Base-by-base conservation (phyloP, 2,329 filamentous ascomycete species). In the Pseudogymnoascus sp. region DNA sequence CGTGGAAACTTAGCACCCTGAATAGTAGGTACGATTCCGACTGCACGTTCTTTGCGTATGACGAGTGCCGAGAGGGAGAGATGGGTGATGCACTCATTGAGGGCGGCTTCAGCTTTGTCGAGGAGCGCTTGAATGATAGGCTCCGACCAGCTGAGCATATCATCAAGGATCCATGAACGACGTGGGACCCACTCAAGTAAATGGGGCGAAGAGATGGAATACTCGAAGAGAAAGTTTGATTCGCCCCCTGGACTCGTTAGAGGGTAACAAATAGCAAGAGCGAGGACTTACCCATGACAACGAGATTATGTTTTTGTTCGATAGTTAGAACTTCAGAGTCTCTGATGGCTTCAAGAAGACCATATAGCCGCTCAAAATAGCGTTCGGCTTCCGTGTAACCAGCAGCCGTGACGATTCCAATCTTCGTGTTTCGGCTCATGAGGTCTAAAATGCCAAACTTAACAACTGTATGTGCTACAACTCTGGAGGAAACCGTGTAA, bases 341-440 rank as follows among this genome's bases (percentile, higher is more conserved):
- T 61, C 84, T 82, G 19, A 97, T 84, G 26, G 90, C 89, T 69
- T 96, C 87, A 1, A 99, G 83, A 0, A 99, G 83, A 0, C 95
- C 95, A 73, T 92, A 86, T 1, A 99, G 84, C 14, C 95, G 88
- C 19, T 84, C 86, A 73, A 96, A 93, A 79, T 99, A 99, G 68
- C 86, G 86, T 62, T 88, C 84, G 4, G 91, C 90, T 38, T 93
- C 89, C 0, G 91, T 93, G 77, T 99, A 99, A 16, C 95, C 95
- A 1, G 95, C 95, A 0, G 95, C 95, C 0, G 95, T 99, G 61
- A 99, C 95, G 72, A 99, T 97, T 61, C 93, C 95, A 68, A 99
- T 88, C 68, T 89, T 89, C 67, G 93, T 90, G 65, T 89, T 87
- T 68, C 87, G 86, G 56, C 81, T 81, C 69, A 99, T 83, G 14